Base-by-base conservation (phyloP, 2,329 filamentous ascomycete species). In the Geoglossum cookeanum region DNA sequence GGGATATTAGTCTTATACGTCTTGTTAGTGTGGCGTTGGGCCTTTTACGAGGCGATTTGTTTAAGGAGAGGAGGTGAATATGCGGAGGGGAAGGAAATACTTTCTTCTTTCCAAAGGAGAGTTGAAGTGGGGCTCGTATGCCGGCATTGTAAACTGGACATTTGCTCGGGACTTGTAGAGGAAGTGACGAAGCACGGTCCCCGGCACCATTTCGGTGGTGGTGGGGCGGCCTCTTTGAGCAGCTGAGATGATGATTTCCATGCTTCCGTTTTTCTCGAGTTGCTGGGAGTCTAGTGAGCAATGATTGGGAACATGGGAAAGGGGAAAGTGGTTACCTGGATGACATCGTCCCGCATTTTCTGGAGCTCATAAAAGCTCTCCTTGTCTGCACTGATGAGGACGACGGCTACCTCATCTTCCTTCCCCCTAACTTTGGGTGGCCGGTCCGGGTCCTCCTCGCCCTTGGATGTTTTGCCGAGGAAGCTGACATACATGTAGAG, bases 401-500 rank as follows among this genome's bases (percentile, higher is more conserved):
- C 80, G 59, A 97, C 83, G 29, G 91, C 92, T n/a, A 94, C 82
- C 30, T 80, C 78, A 61, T 92, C 84, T 55, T 88, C 83, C 55
- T 66, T 65, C 8, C 67, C 66, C 4, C 61, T 60, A 5, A 63
- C 72, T 4, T 66, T 63, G 55, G 64, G 58, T 13, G 70, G 68
- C 4, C 69, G 65, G 59, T 71, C 69, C 64, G 63, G 65, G 68
- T 22, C 68, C 69, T 8, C 67, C 60, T 59, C 63, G 60, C 72
- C 66, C 57, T 69, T 72, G 35, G 69, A 65, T n/a, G 71, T 73
- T 29, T 75, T 69, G 48, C 76, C 73, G 42, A 98, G 79, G 68
- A 97, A 98, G 73, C 87, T 95, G 67, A 98, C 92, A 66, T 97
- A 98, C 89, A 98, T 97, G 73, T 98, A 96, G 1, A 98, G 77